These are phyloP conservation scores for Fusarium sp. DNA, from an alignment of 2,329 filamentous ascomycete genomes.

Conservation along the genomic window DNA sequence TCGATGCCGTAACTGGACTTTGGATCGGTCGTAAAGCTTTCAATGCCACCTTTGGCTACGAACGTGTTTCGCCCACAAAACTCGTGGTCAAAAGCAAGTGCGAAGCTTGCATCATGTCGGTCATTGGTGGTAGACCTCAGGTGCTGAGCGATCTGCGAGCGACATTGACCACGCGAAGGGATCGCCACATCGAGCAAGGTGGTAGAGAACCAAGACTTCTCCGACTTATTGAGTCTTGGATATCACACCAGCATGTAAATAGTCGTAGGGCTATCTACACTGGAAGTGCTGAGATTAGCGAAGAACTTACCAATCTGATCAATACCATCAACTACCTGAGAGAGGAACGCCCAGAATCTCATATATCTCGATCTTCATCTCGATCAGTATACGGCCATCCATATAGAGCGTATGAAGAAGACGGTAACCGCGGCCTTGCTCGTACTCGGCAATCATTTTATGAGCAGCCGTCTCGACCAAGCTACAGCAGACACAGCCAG, in stretches of 20 bases:
- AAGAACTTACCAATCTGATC: slow-evolving; percentile 10
- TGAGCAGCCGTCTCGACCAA: neutral
- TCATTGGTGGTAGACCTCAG: slow-evolving; percentile 56
- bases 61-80: slow-evolving; percentile 36
- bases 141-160: slow-evolving; percentile 59
- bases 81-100: slow-evolving; percentile 52
- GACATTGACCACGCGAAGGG: slow-evolving; percentile 53
- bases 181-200: slow-evolving; percentile 26
- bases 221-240: slow-evolving; percentile 57
- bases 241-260: slow-evolving; percentile 45
- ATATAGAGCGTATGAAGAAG: neutral
- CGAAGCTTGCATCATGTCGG: slow-evolving; percentile 64
- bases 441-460: neutral
- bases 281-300: slow-evolving; percentile 22
- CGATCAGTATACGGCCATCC: neutral
- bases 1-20: slow-evolving; percentile 45
- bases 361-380: neutral
- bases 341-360: neutral
- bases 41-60: slow-evolving; percentile 48
- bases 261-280: slow-evolving; percentile 3
- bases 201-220: slow-evolving; percentile 49
- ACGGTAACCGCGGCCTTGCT: neutral
- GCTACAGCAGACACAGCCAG: neutral
- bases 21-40: slow-evolving; percentile 55
- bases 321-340: neutral